phyloP scores from a whole-genome alignment of 768 basidiomycete genomes.

The Boletus vinaceobasis region DNA sequence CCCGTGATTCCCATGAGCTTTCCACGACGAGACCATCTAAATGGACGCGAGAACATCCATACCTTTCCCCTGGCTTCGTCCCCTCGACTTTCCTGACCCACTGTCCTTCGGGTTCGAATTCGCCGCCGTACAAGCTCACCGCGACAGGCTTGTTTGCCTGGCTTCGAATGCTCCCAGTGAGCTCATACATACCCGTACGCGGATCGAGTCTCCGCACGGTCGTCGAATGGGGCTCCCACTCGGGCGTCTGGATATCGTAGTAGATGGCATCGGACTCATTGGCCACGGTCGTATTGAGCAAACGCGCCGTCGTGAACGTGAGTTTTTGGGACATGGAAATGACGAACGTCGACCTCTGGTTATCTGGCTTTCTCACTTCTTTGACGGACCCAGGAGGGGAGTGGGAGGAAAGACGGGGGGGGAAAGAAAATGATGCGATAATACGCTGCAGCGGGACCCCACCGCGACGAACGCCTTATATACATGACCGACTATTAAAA shows the following conservation, averaged over 20 bases:
- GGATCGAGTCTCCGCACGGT: constrained; percentile 33
- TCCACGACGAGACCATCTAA: background rate
- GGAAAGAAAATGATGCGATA: background rate
- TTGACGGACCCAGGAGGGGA: background rate
- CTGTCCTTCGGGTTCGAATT: constrained; percentile 25
- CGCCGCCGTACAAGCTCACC: constrained; percentile 28
- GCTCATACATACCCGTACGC: constrained; percentile 27
- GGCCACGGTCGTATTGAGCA: constrained; percentile 38
- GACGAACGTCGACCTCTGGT: background rate
- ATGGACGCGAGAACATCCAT: background rate
- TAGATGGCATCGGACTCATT: constrained; percentile 36
- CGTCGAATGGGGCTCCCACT: constrained; percentile 36
- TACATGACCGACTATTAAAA: background rate
- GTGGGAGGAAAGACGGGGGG: background rate
- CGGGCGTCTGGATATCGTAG: constrained; percentile 40
- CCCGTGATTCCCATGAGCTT: background rate
- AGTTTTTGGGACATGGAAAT: constrained; percentile 31
- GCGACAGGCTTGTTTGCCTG: constrained; percentile 29
- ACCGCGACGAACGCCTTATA: background rate
- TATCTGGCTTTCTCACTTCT: background rate
- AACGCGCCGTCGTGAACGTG: constrained; percentile 36
- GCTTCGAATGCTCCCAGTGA: constrained; percentile 33
- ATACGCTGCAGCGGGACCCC: background rate
- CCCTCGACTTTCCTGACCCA: constrained; percentile 29
- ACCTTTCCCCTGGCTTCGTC: constrained; percentile 14